phyloP scores from a whole-genome alignment of 169 alveolate species.

The Plasmodium fragile region DNA sequence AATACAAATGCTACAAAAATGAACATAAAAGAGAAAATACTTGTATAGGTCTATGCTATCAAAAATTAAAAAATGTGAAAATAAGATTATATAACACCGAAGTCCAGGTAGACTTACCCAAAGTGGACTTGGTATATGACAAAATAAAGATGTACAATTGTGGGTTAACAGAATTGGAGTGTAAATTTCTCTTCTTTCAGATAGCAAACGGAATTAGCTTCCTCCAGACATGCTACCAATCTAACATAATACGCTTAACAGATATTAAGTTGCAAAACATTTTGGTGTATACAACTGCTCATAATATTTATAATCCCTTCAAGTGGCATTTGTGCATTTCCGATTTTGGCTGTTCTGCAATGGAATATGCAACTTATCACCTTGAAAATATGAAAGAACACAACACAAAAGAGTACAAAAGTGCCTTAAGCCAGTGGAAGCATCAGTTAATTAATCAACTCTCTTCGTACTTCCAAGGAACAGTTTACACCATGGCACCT shows the following conservation, averaged over 20 bases:
- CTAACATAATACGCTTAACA: constrained; percentile 83
- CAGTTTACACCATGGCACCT: constrained; percentile 76
- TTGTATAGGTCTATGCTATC: constrained; percentile 64
- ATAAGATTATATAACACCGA: constrained; percentile 43
- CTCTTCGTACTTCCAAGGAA: constrained; percentile 67
- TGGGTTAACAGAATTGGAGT: constrained; percentile 83
- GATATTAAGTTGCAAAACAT: constrained; percentile 84
- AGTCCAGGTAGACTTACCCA: constrained; percentile 38
- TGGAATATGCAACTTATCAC: constrained; percentile 73
- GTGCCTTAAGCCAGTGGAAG: constrained; percentile 48
- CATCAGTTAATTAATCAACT: constrained; percentile 57
- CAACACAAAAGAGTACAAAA: constrained; percentile 17
- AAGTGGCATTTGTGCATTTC: constrained; percentile 84
- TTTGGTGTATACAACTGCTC: constrained; percentile 79
- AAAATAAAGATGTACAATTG: constrained; percentile 63
- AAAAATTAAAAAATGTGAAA: constrained; percentile 63
- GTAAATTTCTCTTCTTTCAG: constrained; percentile 83
- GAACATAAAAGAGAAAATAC: background rate
- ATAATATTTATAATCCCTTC: constrained; percentile 80
- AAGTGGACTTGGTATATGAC: constrained; percentile 43
- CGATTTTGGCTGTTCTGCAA: constrained; percentile 85
- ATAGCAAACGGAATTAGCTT: constrained; percentile 81
- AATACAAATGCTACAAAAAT: constrained; percentile 51
- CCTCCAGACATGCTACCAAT: constrained; percentile 85
- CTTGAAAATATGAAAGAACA: constrained; percentile 46